Percentiles rank a stretch among this genome's conserved stretches.
phyloP scores from a whole-genome alignment of 768 basidiomycete species.

The Tylopilus sp. region DNA sequence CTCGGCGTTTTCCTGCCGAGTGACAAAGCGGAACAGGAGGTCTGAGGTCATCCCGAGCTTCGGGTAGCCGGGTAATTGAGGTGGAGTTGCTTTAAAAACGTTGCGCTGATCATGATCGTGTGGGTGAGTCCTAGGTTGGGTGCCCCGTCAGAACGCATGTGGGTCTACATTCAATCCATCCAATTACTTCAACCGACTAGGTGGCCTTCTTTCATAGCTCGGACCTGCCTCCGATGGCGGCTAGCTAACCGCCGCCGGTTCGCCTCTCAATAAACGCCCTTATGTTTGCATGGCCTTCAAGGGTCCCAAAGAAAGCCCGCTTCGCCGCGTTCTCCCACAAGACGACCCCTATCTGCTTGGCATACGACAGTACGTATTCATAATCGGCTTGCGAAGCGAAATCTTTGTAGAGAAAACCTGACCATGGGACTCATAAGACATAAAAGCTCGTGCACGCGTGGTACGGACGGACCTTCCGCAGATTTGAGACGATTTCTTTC shows the following conservation, averaged over 20 bases:
- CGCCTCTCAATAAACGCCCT: constrained; percentile 77
- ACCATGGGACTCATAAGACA: constrained; percentile 3
- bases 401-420: constrained; percentile 85
- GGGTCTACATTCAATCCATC: not conserved
- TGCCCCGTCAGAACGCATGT: not conserved
- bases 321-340: constrained; percentile 76
- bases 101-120: constrained; percentile 15
- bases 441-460: constrained; percentile 5
- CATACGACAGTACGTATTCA: constrained; percentile 82
- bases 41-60: constrained; percentile 18
- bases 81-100: not conserved
- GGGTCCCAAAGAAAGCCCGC: constrained; percentile 78
- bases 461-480: constrained; percentile 63
- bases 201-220: constrained; percentile 4
- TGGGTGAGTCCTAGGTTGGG: not conserved
- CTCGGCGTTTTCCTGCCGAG: constrained; percentile 4
- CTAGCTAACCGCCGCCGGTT: constrained; percentile 38
- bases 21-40: constrained; percentile 5
- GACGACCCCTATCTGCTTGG: constrained; percentile 75
- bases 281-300: constrained; percentile 77
- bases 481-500: constrained; percentile 90
- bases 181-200: constrained; percentile 1
- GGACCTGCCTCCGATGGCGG: not conserved
- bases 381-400: constrained; percentile 88
- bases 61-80: constrained; percentile 1